Evolutionary conservation across 202 grass and related monocot species (phyloP).

Genomic region (Bolboschoenoplectus hybrid): DNA sequence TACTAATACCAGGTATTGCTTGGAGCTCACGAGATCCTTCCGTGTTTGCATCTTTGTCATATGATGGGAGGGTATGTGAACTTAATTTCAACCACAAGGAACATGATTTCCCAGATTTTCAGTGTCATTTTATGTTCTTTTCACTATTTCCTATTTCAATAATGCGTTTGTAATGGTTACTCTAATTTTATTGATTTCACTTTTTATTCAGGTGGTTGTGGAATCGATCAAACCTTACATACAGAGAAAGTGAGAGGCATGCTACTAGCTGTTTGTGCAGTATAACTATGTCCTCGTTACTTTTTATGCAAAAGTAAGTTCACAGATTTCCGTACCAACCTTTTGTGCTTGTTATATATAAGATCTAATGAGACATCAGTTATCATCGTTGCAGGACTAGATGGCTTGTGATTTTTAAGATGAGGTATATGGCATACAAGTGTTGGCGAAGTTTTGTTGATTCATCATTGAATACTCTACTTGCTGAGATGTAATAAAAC

Average conservation of each 20-base stretch:
- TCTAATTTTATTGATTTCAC: constrained; percentile 36
- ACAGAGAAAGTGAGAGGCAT: constrained; percentile 69
- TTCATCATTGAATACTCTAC: not conserved
- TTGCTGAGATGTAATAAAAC: constrained; percentile 1
- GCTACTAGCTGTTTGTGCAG: not conserved
- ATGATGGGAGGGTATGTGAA: constrained; percentile 89
- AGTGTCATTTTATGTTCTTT: constrained; percentile 30
- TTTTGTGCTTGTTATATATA: not conserved
- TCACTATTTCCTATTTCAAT: constrained; percentile 30
- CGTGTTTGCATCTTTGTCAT: constrained; percentile 90
- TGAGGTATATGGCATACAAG: not conserved
- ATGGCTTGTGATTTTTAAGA: not conserved
- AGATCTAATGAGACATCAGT: not conserved
- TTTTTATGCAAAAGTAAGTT: not conserved
- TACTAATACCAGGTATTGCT: constrained; percentile 68
- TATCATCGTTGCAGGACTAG: constrained; percentile 4
- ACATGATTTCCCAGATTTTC: not conserved
- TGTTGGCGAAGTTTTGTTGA: not conserved
- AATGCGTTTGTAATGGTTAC: constrained; percentile 29
- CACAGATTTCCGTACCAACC: not conserved
- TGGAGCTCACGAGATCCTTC: constrained; percentile 93
- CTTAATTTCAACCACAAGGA: not conserved
- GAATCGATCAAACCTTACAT: constrained; percentile 91
- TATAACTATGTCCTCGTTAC: not conserved
- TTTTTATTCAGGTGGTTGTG: constrained; percentile 70